phyloP scores from a whole-genome alignment of 1,284 basidiomycete species.

The Phaffia rhodozyma region DNA sequence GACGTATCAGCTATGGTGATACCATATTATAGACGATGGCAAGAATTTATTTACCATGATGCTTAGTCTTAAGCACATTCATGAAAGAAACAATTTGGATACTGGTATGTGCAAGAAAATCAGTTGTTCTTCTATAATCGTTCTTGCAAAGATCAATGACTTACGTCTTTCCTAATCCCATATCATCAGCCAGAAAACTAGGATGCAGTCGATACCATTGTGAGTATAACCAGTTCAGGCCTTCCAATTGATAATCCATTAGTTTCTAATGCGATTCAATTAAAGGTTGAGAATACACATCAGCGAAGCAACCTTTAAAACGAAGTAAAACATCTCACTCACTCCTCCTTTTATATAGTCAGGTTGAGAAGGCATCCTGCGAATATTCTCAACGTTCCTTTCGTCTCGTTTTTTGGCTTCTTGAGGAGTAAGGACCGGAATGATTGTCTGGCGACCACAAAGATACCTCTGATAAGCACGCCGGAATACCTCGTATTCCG shows the following conservation, averaged over 20 bases:
- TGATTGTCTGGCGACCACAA: constrained; percentile 48
- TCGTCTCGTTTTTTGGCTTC: constrained; percentile 30
- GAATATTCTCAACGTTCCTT: constrained; percentile 25
- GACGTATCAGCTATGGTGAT: neutral
- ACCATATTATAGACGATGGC: neutral
- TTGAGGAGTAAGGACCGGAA: constrained; percentile 41
- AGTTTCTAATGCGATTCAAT: constrained; percentile 11
- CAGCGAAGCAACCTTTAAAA: too few species aligned
- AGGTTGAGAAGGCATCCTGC: constrained; percentile 35
- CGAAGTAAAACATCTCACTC: constrained; percentile 19
- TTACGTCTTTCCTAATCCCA: constrained; percentile 57
- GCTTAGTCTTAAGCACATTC: constrained; percentile 51
- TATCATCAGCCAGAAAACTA: constrained; percentile 95
- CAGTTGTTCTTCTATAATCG: constrained; percentile 1
- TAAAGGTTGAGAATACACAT: too few species aligned
- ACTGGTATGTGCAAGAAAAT: constrained; percentile 37
- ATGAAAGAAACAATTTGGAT: constrained; percentile 83
- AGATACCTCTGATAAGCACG: constrained; percentile 55
- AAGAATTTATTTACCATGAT: constrained; percentile 7
- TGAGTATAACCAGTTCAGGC: constrained; percentile 81
- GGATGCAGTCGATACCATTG: constrained; percentile 81
- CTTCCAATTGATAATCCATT: constrained; percentile 51
- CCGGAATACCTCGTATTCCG: constrained; percentile 51
- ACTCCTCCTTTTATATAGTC: constrained; percentile 38
- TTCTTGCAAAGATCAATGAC: neutral